Evolutionary conservation across 2,329 filamentous ascomycete species (phyloP).

Genomic region (Cordyceps cateniannulata): DNA sequence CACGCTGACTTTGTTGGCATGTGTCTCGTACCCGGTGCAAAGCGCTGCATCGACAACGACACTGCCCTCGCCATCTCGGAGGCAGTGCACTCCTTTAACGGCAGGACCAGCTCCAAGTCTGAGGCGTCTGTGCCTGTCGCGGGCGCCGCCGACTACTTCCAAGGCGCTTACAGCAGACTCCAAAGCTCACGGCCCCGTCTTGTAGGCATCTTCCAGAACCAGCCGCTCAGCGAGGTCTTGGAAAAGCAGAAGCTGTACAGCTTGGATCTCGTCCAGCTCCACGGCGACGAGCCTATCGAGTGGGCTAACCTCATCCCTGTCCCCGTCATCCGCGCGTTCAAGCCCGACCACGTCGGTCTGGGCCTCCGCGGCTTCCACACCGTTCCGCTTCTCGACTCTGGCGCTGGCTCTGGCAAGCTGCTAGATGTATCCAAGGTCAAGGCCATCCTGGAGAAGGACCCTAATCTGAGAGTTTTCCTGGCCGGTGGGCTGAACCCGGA

Average conservation of each 20-base stretch:
- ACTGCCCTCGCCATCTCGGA: constrained; percentile 75
- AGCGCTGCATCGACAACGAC: constrained; percentile 72
- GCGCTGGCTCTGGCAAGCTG: constrained; percentile 72
- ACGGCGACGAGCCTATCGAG: constrained; percentile 86
- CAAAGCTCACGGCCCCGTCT: constrained; percentile 61
- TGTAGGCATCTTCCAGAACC: constrained; percentile 91
- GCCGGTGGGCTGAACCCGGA: constrained; percentile 78
- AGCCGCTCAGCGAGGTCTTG: constrained; percentile 76
- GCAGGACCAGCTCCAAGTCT: constrained; percentile 29
- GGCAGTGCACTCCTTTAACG: constrained; percentile 64
- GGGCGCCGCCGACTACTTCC: constrained; percentile 64
- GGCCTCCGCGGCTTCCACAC: constrained; percentile 73
- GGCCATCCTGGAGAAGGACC: constrained; percentile 57
- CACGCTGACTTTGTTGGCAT: constrained; percentile 92
- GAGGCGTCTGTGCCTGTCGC: constrained; percentile 22
- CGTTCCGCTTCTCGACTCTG: constrained; percentile 80
- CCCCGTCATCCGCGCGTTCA: constrained; percentile 82
- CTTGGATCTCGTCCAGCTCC: constrained; percentile 86
- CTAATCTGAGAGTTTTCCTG: constrained; percentile 67
- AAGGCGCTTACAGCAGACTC: constrained; percentile 40
- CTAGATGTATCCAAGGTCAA: constrained; percentile 68
- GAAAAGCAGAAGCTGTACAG: constrained; percentile 67
- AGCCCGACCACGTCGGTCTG: constrained; percentile 66
- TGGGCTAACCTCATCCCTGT: constrained; percentile 88
- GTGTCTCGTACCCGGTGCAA: constrained; percentile 76